A percentile compares a stretch with the other conserved stretches of the same genome.
Evolutionary conservation across 1,284 basidiomycete species (phyloP).

Genomic region (Naganishia sp.): DNA sequence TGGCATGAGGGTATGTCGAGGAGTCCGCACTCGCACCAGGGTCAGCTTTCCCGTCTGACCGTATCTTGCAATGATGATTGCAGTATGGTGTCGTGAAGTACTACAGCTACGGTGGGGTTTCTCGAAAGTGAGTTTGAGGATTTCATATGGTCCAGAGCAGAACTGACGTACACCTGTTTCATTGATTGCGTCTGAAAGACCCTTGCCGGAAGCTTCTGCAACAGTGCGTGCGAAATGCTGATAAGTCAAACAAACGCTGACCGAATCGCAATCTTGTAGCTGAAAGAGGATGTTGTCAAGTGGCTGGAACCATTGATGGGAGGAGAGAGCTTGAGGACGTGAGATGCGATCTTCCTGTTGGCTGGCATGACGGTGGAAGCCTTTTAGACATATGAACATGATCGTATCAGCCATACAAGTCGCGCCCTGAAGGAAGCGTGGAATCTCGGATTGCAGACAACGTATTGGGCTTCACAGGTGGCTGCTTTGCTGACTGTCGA

Average conservation of each 20-base stretch:
- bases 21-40: neutral
- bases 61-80: neutral
- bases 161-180: neutral
- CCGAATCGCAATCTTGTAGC: neutral
- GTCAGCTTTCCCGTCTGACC: neutral
- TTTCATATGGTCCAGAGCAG: neutral
- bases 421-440: no score
- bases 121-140: slow-evolving; percentile 32
- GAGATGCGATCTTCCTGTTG: neutral
- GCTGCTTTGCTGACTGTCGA: no score
- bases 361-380: no score
- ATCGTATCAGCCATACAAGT: no score
- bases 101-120: slow-evolving; percentile 38
- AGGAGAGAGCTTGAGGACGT: slow-evolving; percentile 22
- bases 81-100: slow-evolving; percentile 37
- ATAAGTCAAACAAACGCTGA: neutral
- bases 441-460: no score
- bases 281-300: slow-evolving; percentile 30
- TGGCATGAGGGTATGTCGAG: slow-evolving; percentile 37
- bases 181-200: neutral
- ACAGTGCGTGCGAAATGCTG: slow-evolving; percentile 14
- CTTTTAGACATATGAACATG: no score
- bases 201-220: slow-evolving; percentile 18
- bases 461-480: no score
- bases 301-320: slow-evolving; percentile 34